These are phyloP conservation scores for Penicillium simplicissimum DNA, from an alignment of 495 filamentous ascomycete species.

Conservation along the genomic window DNA sequence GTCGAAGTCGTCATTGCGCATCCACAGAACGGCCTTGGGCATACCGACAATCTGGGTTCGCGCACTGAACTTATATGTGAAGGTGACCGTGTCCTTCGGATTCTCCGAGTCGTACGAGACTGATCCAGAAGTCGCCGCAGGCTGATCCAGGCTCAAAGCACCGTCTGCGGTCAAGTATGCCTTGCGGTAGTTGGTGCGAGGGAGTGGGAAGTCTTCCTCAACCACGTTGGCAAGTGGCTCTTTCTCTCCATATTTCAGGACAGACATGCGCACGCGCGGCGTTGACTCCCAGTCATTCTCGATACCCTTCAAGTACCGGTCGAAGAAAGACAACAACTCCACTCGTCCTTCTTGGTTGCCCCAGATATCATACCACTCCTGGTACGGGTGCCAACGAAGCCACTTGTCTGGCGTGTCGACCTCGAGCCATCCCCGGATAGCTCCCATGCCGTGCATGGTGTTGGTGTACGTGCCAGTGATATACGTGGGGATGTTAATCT, in stretches of 20 bases:
- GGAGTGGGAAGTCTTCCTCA: conserved; percentile 19
- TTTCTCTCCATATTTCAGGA: conserved; percentile 19
- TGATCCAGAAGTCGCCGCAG: neutral
- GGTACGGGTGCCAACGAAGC: conserved; percentile 8
- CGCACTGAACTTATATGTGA: conserved; percentile 26
- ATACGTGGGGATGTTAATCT: conserved; percentile 26
- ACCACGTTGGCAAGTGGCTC: conserved; percentile 7
- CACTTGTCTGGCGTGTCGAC: conserved; percentile 6
- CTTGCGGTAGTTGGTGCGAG: conserved; percentile 16
- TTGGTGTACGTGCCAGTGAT: conserved; percentile 31
- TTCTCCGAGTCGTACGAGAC: conserved; percentile 23
- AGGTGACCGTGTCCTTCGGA: conserved; percentile 19
- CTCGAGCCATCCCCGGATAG: neutral
- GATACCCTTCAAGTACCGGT: conserved; percentile 38
- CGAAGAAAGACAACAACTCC: conserved; percentile 41
- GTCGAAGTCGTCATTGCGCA: conserved; percentile 4
- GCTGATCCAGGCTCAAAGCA: neutral
- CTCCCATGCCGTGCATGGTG: conserved; percentile 25
- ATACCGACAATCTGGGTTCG: conserved; percentile 31
- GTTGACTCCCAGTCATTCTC: conserved; percentile 43
- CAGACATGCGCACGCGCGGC: conserved; percentile 28
- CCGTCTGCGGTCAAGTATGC: conserved; percentile 14
- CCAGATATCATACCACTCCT: conserved; percentile 10
- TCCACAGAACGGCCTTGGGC: conserved; percentile 13
- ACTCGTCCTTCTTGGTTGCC: conserved; percentile 22